These are phyloP conservation scores for Fraxinus ornus DNA, from an alignment of 305 asterid genomes.

Conservation along the genomic window DNA sequence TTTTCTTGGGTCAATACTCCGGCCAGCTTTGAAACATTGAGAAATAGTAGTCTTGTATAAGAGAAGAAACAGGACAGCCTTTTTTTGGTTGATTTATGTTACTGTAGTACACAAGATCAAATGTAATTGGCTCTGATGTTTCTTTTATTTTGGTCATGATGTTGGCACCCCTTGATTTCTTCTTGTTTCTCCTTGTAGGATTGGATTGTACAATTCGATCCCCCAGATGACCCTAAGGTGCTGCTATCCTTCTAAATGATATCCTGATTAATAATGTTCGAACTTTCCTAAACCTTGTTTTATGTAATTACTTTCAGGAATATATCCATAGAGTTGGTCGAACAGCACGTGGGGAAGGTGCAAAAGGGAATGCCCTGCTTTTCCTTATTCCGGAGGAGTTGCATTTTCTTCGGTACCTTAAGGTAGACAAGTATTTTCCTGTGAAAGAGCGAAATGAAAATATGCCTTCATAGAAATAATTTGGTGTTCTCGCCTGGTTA, in stretches of 20 bases:
- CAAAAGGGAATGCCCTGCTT: constrained; percentile 82
- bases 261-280: background rate
- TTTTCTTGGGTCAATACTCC: background rate
- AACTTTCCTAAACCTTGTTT: constrained; percentile 21
- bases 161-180: constrained; percentile 9
- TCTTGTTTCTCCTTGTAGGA: constrained; percentile 47
- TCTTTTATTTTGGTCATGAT: background rate
- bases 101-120: background rate
- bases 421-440: constrained; percentile 41
- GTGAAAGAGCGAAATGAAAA: background rate
- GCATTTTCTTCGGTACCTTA: constrained; percentile 70
- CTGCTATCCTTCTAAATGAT: constrained; percentile 5
- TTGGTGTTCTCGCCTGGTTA: background rate
- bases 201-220: constrained; percentile 98
- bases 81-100: background rate
- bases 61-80: background rate
- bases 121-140: background rate
- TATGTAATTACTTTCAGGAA: constrained; percentile 49
- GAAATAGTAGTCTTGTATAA: background rate
- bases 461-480: constrained; percentile 7
- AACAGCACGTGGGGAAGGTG: constrained; percentile 98
- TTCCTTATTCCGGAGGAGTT: constrained; percentile 88
- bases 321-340: constrained; percentile 93
- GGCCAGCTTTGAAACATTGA: background rate
- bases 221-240: constrained; percentile 98